Evolutionary conservation across 306 rosid genomes (phyloP).

Genomic region (Crataegus laevigata): DNA sequence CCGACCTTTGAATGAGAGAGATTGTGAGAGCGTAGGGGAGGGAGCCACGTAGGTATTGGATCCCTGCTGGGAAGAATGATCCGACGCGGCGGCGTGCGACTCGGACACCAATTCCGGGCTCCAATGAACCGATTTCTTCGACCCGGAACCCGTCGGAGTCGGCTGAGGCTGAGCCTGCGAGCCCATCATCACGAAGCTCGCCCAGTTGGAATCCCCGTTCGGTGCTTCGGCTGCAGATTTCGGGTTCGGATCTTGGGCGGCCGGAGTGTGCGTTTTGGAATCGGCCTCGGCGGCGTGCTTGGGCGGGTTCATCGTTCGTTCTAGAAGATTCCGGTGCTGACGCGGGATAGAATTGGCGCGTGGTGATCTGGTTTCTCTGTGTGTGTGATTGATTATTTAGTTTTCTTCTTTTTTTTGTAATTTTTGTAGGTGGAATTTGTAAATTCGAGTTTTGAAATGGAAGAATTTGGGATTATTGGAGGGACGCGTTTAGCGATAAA

Average conservation of each 20-base stretch:
- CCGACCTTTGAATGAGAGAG: constrained; percentile 52
- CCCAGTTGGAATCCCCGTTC: constrained; percentile 29
- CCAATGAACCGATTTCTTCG: constrained; percentile 79
- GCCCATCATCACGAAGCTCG: constrained; percentile 19
- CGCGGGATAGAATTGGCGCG: constrained; percentile 4
- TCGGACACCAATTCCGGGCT: constrained; percentile 70
- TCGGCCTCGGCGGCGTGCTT: constrained; percentile 23
- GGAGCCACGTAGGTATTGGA: constrained; percentile 19
- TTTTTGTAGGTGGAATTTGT: neutral
- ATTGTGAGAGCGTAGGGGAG: constrained; percentile 26
- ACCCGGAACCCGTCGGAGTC: constrained; percentile 11
- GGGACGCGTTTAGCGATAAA: neutral
- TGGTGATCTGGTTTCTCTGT: neutral
- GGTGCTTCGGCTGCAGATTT: constrained; percentile 12
- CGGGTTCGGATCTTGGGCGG: neutral
- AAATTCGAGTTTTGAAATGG: neutral
- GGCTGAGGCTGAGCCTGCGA: constrained; percentile 19
- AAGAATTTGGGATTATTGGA: neutral
- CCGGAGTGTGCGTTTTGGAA: neutral
- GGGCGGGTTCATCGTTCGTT: constrained; percentile 39
- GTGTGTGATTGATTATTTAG: neutral
- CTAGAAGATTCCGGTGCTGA: neutral
- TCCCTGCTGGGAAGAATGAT: constrained; percentile 23
- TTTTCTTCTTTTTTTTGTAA: too few relatives aligned
- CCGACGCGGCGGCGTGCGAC: constrained; percentile 23